A percentile compares a stretch with the other conserved stretches of the same genome.
Evolutionary conservation across 2,329 filamentous ascomycete genomes (phyloP).

Genomic region (Pyrenophora graminea): DNA sequence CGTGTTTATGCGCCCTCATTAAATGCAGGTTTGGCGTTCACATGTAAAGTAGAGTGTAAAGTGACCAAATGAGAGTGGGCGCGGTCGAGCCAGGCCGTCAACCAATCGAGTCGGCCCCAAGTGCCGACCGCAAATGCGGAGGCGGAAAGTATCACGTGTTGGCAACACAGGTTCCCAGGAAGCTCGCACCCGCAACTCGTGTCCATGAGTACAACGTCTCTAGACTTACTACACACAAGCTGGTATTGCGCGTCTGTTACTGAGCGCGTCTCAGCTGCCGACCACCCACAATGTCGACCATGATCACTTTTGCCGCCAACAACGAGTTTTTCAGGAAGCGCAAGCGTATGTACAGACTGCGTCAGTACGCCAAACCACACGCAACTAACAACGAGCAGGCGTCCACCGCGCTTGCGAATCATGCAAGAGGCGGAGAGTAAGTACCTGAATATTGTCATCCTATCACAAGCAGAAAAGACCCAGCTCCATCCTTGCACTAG

Average conservation of each 20-base stretch:
- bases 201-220: constrained; percentile 23
- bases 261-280: constrained; percentile 12
- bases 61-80: constrained; percentile 10
- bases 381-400: constrained; percentile 36
- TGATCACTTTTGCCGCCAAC: constrained; percentile 52
- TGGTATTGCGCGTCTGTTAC: constrained; percentile 6
- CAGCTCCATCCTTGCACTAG: too few species aligned
- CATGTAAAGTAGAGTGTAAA: constrained; percentile 2
- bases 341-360: constrained; percentile 40
- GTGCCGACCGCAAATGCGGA: constrained; percentile 28
- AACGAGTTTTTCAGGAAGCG: constrained; percentile 52
- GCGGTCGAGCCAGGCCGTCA: constrained; percentile 14
- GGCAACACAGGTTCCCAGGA: constrained; percentile 15
- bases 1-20: background rate
- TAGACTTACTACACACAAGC: constrained; percentile 15
- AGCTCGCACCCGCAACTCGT: constrained; percentile 24
- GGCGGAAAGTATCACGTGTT: constrained; percentile 31
- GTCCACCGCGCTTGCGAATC: constrained; percentile 51
- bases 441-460: constrained; percentile 7
- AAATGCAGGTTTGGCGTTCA: background rate
- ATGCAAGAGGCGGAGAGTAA: constrained; percentile 51
- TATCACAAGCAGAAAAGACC: too few species aligned
- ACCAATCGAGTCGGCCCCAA: constrained; percentile 7
- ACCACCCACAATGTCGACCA: constrained; percentile 41
- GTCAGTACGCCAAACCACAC: constrained; percentile 23